phyloP scores from a whole-genome alignment of 345 rosid species.

The Aethionema arabicum region DNA sequence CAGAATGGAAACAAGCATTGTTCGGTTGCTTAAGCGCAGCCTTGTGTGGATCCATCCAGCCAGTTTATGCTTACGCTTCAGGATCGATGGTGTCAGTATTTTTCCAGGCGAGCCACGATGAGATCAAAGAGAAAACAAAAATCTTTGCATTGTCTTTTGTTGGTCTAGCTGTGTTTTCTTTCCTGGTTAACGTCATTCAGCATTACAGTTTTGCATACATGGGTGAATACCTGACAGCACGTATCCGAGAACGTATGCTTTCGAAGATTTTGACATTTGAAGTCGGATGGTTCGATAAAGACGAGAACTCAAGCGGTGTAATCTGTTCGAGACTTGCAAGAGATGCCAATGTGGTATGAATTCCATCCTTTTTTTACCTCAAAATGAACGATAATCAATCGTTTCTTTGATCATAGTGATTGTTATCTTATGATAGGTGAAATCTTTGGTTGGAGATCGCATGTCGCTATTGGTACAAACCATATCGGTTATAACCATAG shows the following conservation, averaged over 20 bases:
- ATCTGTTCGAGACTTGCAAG: constrained; percentile 61
- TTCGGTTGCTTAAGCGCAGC: constrained; percentile 51
- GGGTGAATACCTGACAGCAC: constrained; percentile 63
- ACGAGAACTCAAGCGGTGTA: constrained; percentile 61
- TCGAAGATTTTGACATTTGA: constrained; percentile 63
- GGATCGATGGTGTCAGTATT: constrained; percentile 53
- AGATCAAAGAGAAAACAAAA: constrained; percentile 48
- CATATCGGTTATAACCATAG: constrained; percentile 45
- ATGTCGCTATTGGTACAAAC: constrained; percentile 55
- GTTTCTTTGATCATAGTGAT: background rate
- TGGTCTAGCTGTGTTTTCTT: constrained; percentile 45
- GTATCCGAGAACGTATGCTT: constrained; percentile 63
- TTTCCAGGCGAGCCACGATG: constrained; percentile 40
- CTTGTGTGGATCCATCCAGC: constrained; percentile 54
- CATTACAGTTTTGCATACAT: constrained; percentile 63
- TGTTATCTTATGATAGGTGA: constrained; percentile 40
- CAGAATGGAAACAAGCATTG: constrained; percentile 66
- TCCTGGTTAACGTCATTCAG: constrained; percentile 45
- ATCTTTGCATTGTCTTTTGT: constrained; percentile 42
- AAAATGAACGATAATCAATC: constrained; percentile 28
- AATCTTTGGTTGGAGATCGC: constrained; percentile 61
- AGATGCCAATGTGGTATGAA: constrained; percentile 56
- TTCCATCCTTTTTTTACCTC: background rate
- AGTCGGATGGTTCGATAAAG: constrained; percentile 73
- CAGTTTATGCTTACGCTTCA: constrained; percentile 37